These are phyloP conservation scores for Aspergillus ochraceus DNA, from an alignment of 2,329 filamentous ascomycete genomes.

Conservation along the genomic window DNA sequence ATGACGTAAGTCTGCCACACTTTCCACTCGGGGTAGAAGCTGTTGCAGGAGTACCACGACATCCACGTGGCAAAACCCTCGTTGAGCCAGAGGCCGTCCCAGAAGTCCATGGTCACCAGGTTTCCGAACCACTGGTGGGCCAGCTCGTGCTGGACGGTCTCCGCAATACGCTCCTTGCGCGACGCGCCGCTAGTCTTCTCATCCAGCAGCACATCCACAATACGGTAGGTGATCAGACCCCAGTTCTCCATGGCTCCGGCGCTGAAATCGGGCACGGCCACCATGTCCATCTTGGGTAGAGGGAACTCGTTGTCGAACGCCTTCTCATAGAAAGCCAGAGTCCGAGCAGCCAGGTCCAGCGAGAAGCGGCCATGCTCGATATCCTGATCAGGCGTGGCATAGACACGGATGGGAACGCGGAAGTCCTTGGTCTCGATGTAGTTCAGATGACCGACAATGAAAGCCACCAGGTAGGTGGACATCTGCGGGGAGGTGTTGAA, in stretches of 20 bases:
- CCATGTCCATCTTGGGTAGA: slow-evolving; percentile 93
- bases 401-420: slow-evolving; percentile 90
- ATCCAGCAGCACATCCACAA: slow-evolving; percentile 86
- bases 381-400: slow-evolving; percentile 83
- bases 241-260: slow-evolving; percentile 98
- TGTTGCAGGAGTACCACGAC: slow-evolving; percentile 92
- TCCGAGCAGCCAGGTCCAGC: slow-evolving; percentile 82
- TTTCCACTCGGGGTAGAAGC: slow-evolving; percentile 97
- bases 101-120: slow-evolving; percentile 97
- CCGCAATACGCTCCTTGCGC: slow-evolving; percentile 88
- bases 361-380: slow-evolving; percentile 92
- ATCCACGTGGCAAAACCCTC: slow-evolving; percentile 91
- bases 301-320: slow-evolving; percentile 86
- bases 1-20: slow-evolving; percentile 96
- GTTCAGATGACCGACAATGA: slow-evolving; percentile 91
- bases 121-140: slow-evolving; percentile 99
- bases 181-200: slow-evolving; percentile 87
- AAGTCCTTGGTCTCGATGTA: slow-evolving; percentile 91
- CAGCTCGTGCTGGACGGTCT: slow-evolving; percentile 94
- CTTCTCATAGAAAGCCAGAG: slow-evolving; percentile 92
- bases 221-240: slow-evolving; percentile 92
- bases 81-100: slow-evolving; percentile 96
- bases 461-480: slow-evolving; percentile 94
- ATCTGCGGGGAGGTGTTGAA: slow-evolving; percentile 92
- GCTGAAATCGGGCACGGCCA: slow-evolving; percentile 93